Evolutionary conservation across 2,329 filamentous ascomycete genomes (phyloP).

Genomic region (Niveomyces coronatus): DNA sequence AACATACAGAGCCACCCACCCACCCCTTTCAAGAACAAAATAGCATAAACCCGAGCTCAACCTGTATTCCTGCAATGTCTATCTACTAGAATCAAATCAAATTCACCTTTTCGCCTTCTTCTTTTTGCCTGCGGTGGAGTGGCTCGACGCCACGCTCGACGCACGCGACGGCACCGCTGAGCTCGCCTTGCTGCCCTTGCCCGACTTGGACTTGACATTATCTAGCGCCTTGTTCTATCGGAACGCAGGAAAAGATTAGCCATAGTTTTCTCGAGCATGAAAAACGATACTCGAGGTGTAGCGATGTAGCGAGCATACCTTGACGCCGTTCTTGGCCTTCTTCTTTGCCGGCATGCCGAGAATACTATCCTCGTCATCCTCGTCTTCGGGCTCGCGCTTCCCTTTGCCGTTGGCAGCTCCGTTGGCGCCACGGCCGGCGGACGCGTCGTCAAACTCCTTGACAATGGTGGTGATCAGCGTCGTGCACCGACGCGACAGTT

Average conservation of each 20-base stretch:
- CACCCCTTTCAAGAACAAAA: too few species aligned
- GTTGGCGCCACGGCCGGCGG: slow-evolving; percentile 45
- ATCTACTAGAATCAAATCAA: not conserved
- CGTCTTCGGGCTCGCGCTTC: slow-evolving; percentile 69
- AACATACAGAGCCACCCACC: too few species aligned
- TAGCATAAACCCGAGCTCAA: too few species aligned
- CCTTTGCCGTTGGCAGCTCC: slow-evolving; percentile 55
- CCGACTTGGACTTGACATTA: slow-evolving; percentile 73
- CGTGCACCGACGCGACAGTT: slow-evolving; percentile 85
- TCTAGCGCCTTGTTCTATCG: slow-evolving; percentile 85
- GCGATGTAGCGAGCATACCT: slow-evolving; percentile 46
- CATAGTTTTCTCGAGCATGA: too few species aligned
- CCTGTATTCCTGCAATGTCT: too few species aligned
- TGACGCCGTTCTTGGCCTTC: slow-evolving; percentile 81
- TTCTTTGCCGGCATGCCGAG: slow-evolving; percentile 86
- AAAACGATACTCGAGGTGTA: not conserved
- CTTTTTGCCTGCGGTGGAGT: slow-evolving; percentile 29
- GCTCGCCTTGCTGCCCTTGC: slow-evolving; percentile 57
- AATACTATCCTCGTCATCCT: slow-evolving; percentile 74
- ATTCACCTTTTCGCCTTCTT: slow-evolving; percentile 8
- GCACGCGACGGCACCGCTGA: slow-evolving; percentile 74
- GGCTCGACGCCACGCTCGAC: slow-evolving; percentile 74
- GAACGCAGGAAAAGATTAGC: not conserved
- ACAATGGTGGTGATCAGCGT: slow-evolving; percentile 91
- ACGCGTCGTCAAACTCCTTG: slow-evolving; percentile 81